Conservation (phyloP, 495 filamentous ascomycete species). For the Rostrohypoxylon terebratum region DNA sequence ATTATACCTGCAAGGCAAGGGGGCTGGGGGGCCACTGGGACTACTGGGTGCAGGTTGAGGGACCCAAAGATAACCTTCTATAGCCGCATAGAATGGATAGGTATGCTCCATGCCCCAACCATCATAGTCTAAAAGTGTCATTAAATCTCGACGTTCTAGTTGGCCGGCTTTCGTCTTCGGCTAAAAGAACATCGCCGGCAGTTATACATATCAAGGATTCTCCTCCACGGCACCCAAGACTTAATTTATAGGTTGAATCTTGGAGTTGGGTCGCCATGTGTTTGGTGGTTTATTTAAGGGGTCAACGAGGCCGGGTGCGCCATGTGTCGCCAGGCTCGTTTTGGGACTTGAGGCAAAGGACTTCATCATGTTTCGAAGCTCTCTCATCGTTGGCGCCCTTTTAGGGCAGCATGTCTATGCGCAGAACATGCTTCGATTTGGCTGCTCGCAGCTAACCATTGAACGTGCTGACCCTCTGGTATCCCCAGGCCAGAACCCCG, state of each 20-base stretch:
- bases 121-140: no score
- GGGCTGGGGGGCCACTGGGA: no score
- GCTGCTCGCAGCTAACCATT: constrained; percentile 56
- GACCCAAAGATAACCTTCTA: no score
- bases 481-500: constrained; percentile 50
- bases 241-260: constrained; percentile 20
- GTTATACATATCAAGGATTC: constrained; percentile 24
- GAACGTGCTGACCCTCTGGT: constrained; percentile 56
- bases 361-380: constrained; percentile 43
- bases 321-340: constrained; percentile 9
- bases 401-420: constrained; percentile 48
- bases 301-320: constrained; percentile 1
- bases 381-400: constrained; percentile 46
- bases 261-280: not conserved
- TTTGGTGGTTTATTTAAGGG: constrained; percentile 34
- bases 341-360: constrained; percentile 28
- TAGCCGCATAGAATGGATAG: no score
- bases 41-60: no score
- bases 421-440: constrained; percentile 55
- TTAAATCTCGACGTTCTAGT: constrained; percentile 26
- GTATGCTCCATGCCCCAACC: no score
- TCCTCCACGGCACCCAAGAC: constrained; percentile 15
- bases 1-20: no score
- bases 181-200: constrained; percentile 34
- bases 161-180: constrained; percentile 28